Percentiles rank a stretch among this genome's conserved stretches.
phyloP scores from a whole-genome alignment of 495 filamentous ascomycete species.

The Chaetomium cochliodes region DNA sequence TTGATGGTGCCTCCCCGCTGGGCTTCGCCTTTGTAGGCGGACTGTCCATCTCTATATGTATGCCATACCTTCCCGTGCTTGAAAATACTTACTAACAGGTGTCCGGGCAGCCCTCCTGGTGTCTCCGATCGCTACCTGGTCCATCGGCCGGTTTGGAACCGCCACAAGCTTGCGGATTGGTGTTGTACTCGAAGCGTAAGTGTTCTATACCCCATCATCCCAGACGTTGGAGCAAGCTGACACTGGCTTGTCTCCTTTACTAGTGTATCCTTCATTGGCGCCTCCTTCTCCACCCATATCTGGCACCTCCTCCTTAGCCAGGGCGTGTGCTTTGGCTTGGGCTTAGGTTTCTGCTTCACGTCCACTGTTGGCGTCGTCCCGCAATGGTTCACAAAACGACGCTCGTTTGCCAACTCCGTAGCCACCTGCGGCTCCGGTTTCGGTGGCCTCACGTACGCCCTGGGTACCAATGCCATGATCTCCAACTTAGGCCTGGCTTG shows the following conservation, averaged over 20 bases:
- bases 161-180: conserved; percentile 59
- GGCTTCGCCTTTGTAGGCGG: conserved; percentile 74
- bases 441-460: conserved; percentile 63
- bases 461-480: conserved; percentile 61
- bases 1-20: conserved; percentile 56
- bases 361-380: conserved; percentile 67
- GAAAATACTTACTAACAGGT: background rate
- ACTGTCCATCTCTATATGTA: conserved; percentile 59
- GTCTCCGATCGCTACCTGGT: conserved; percentile 62
- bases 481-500: conserved; percentile 57
- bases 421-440: conserved; percentile 71
- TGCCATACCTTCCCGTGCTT: conserved; percentile 3
- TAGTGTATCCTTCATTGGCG: conserved; percentile 59
- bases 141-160: conserved; percentile 56
- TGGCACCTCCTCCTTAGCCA: conserved; percentile 78
- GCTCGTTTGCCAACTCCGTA: conserved; percentile 72
- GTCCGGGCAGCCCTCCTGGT: conserved; percentile 57
- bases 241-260: background rate
- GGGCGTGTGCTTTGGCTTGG: conserved; percentile 72
- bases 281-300: conserved; percentile 64
- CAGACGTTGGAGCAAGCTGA: background rate
- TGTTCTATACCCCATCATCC: background rate
- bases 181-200: conserved; percentile 57
- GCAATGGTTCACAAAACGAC: conserved; percentile 73
- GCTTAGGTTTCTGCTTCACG: conserved; percentile 75